Percentiles rank a stretch among this genome's conserved stretches.
Evolutionary conservation across 208 protist genomes (phyloP).

Genomic region (Crithidia sp.): DNA sequence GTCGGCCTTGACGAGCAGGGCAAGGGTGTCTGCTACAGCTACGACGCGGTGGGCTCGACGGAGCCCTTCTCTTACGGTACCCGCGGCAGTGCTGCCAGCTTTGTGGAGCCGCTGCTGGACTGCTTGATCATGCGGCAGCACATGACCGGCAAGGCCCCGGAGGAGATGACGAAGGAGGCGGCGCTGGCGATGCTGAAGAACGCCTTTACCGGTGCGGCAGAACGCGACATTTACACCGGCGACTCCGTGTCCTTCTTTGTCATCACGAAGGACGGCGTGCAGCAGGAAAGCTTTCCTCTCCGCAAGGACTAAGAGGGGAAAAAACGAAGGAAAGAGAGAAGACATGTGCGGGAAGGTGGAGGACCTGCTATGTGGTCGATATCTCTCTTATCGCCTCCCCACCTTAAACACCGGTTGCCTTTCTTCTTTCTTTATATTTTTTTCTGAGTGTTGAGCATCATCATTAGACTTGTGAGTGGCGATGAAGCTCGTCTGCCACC

Average conservation of each 20-base stretch:
- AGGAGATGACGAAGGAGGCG: constrained; percentile 79
- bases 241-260: constrained; percentile 95
- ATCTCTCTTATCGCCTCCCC: background rate
- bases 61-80: constrained; percentile 94
- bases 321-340: background rate
- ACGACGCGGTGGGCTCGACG: constrained; percentile 98
- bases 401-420: background rate
- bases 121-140: constrained; percentile 93
- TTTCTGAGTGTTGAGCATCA: background rate
- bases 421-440: constrained; percentile 11
- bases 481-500: no score
- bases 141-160: constrained; percentile 66
- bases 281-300: constrained; percentile 76
- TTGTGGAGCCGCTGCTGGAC: constrained; percentile 98
- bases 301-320: constrained; percentile 54
- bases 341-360: background rate
- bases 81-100: constrained; percentile 91
- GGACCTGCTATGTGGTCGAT: background rate
- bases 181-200: constrained; percentile 95
- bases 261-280: constrained; percentile 83
- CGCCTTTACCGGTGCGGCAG: constrained; percentile 94
- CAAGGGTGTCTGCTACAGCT: constrained; percentile 97
- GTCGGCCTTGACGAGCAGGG: constrained; percentile 96
- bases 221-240: constrained; percentile 98
- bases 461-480: no score